phyloP scores from a whole-genome alignment of 495 filamentous ascomycete genomes.

The Neohortaea acidophila region DNA sequence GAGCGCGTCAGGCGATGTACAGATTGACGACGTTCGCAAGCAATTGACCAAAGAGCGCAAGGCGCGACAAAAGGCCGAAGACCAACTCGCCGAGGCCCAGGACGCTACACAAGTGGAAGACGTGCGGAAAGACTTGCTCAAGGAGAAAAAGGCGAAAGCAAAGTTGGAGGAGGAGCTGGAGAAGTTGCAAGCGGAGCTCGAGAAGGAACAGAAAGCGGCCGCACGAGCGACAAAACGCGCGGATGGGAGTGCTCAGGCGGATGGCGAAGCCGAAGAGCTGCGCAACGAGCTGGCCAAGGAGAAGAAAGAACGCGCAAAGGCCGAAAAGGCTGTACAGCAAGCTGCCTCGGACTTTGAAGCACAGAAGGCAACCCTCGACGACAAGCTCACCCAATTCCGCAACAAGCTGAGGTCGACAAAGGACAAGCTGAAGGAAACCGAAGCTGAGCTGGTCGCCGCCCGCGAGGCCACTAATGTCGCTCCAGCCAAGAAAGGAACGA shows the following conservation, averaged over 20 bases:
- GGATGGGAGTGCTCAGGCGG: slow-evolving; percentile 10
- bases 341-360: slow-evolving; percentile 34
- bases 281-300: slow-evolving; percentile 29
- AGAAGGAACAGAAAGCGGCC: slow-evolving; percentile 18
- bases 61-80: slow-evolving; percentile 18
- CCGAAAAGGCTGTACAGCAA: slow-evolving; percentile 26
- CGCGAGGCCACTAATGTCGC: slow-evolving; percentile 30
- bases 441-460: slow-evolving; percentile 32
- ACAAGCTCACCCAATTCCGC: slow-evolving; percentile 49
- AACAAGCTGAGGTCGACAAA: slow-evolving; percentile 51
- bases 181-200: slow-evolving; percentile 27
- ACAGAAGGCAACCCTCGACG: slow-evolving; percentile 44
- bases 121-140: slow-evolving; percentile 36
- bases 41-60: slow-evolving; percentile 38
- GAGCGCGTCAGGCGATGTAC: slow-evolving; percentile 24
- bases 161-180: slow-evolving; percentile 30
- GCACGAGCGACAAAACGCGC: slow-evolving; percentile 15
- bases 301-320: slow-evolving; percentile 29
- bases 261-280: slow-evolving; percentile 24
- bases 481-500: slow-evolving; percentile 6
- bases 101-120: slow-evolving; percentile 27
- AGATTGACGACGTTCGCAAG: slow-evolving; percentile 35
- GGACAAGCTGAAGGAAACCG: slow-evolving; percentile 50
- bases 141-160: slow-evolving; percentile 32
- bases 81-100: slow-evolving; percentile 15